A percentile compares a stretch with the other conserved stretches of the same genome.
Conservation (phyloP, 2,329 filamentous ascomycete species). For the Magnaporthales sp. region DNA sequence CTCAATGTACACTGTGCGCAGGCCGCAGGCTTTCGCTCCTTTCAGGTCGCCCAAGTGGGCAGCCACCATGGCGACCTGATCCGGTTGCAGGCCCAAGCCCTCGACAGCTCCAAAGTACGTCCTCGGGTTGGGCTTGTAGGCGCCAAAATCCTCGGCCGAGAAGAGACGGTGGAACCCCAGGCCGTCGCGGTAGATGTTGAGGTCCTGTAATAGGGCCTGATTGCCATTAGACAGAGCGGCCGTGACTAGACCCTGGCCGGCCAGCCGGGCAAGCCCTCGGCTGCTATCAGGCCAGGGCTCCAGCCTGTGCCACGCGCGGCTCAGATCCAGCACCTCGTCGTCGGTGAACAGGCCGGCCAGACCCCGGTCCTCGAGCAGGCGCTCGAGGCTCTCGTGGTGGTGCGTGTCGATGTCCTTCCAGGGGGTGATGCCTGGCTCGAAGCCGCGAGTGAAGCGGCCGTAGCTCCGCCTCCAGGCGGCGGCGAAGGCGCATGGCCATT, state of each 20-base stretch:
- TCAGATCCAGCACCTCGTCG: slow-evolving; percentile 51
- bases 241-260: slow-evolving; percentile 39
- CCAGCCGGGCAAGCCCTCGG: slow-evolving; percentile 45
- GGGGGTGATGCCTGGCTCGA: slow-evolving; percentile 33
- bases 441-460: slow-evolving; percentile 45
- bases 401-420: slow-evolving; percentile 70
- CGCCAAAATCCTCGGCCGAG: slow-evolving; percentile 61
- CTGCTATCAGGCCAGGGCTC: slow-evolving; percentile 59
- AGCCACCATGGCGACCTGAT: slow-evolving; percentile 67
- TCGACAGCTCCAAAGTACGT: slow-evolving; percentile 62
- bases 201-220: slow-evolving; percentile 53
- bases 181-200: slow-evolving; percentile 41
- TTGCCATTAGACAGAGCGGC: slow-evolving; percentile 73
- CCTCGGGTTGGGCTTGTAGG: slow-evolving; percentile 63
- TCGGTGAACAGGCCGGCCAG: slow-evolving; percentile 53
- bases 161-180: slow-evolving; percentile 60
- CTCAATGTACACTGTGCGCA: slow-evolving; percentile 69
- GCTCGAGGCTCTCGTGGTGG: slow-evolving; percentile 52
- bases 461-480: slow-evolving; percentile 64
- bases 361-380: slow-evolving; percentile 46
- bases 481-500: slow-evolving; percentile 51
- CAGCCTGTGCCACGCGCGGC: slow-evolving; percentile 64
- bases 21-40: slow-evolving; percentile 54
- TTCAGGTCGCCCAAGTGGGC: slow-evolving; percentile 63
- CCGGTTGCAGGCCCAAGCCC: slow-evolving; percentile 44